Evolutionary conservation across 2,329 filamentous ascomycete genomes (phyloP).

Genomic region (Beauveria brongniartii): DNA sequence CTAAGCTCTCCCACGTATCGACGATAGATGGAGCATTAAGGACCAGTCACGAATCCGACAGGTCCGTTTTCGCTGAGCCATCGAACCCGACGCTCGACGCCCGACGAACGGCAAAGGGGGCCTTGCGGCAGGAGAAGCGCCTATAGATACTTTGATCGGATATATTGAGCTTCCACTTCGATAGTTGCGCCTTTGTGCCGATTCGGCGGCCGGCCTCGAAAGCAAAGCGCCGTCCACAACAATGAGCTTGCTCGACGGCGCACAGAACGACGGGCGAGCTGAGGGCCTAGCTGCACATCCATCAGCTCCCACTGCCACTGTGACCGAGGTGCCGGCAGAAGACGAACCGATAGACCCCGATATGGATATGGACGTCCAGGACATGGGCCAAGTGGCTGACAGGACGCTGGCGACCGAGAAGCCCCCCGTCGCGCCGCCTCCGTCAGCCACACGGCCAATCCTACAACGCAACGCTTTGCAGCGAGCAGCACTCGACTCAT

Average conservation of each 20-base stretch:
- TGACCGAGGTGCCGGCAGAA: neutral
- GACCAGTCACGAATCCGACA: neutral
- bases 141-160: no score
- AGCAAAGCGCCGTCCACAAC: neutral
- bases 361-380: conserved; percentile 6
- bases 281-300: neutral
- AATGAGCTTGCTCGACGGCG: neutral
- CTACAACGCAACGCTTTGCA: conserved; percentile 25
- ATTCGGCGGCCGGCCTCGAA: neutral
- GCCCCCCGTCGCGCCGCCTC: conserved; percentile 25
- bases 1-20: neutral
- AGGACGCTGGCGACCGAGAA: conserved; percentile 28
- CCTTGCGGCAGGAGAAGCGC: neutral
- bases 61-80: neutral
- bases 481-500: conserved; percentile 14
- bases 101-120: neutral
- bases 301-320: neutral
- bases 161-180: neutral
- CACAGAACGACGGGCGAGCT: neutral
- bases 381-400: conserved; percentile 30
- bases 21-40: conserved; percentile 7
- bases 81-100: neutral
- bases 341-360: neutral
- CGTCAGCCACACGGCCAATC: conserved; percentile 16
- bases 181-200: neutral